Base-by-base conservation (phyloP, 495 filamentous ascomycete genomes). In the Tricharina praecox region DNA sequence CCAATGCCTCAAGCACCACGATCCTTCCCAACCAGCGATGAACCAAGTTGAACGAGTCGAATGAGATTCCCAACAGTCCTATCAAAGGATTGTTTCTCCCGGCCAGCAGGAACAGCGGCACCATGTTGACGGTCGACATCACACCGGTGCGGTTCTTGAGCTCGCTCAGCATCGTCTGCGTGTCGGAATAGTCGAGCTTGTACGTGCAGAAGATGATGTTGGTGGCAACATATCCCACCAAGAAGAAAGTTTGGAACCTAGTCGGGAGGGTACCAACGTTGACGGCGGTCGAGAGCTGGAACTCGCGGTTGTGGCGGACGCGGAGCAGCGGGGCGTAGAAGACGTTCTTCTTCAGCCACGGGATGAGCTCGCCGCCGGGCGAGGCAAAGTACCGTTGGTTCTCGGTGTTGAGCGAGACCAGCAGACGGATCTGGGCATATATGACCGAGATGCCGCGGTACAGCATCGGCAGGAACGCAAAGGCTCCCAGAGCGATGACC, bases 1-100 rank as follows among this genome's bases (percentile, higher is more conserved):
- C 68, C 39, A 94, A 34, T 3, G 77, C 68, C 62, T 97, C 82
- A 11, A 88, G 36, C 16, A 82, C 77, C 4, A 92, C 75, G 19
- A 94, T 77, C 16, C 90, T 81, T 19, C 88, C 90, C 46, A 96
- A 77, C 88, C 90, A 97, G 30, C 90, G 78, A 63, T 97, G 90
- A 23, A 96, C 65, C 23, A 95, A 69, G 63, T 95, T 96, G 70
- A 85, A 95, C 0, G 87, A 93, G 66, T 97, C 92, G 64, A 94
- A 97, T 62, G 83, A 88, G 64, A 96, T 77, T 23, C 76, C 76
- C 53, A 93, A 69, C 11, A 93, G 63, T 4, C 68, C 61, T 51
- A 94, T 94, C n/a, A 95, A 66, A 13, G 84, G 84, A 61, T 93
- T 96, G 67, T 96, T 96, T 54, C 88, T 78, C 18, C 85, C 77